Evolutionary conservation across 78 protist genomes (phyloP).

Genomic region (slime mould (Dictyostelium discoideum)): dicty_2.7 NC_007088.5:4786001-4786500

Average conservation of each 20-base stretch:
- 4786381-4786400: not conserved
- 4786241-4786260: slow-evolving; percentile 75
- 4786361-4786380: not conserved
- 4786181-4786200: slow-evolving; percentile 55
- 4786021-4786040: slow-evolving; percentile 41
- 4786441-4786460: not conserved
- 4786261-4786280: slow-evolving; percentile 55
- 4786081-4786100: slow-evolving; percentile 74
- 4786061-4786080: slow-evolving; percentile 80
- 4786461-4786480: slow-evolving; percentile 34
- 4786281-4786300: slow-evolving; percentile 74
- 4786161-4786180: slow-evolving; percentile 67
- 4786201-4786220: slow-evolving; percentile 47
- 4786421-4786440: not conserved
- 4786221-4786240: slow-evolving; percentile 33
- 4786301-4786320: slow-evolving; percentile 83
- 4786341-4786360: slow-evolving; percentile 16
- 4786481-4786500: slow-evolving; percentile 45
- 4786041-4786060: slow-evolving; percentile 50
- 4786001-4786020: slow-evolving; percentile 72
- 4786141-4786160: slow-evolving; percentile 25
- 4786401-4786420: not conserved
- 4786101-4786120: slow-evolving; percentile 52
- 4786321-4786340: slow-evolving; percentile 71
- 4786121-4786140: slow-evolving; percentile 57